Percentiles rank a stretch among this genome's conserved stretches.
These are phyloP conservation scores for Suillus clintonianus DNA, from an alignment of 768 basidiomycete species.

Conservation along the genomic window DNA sequence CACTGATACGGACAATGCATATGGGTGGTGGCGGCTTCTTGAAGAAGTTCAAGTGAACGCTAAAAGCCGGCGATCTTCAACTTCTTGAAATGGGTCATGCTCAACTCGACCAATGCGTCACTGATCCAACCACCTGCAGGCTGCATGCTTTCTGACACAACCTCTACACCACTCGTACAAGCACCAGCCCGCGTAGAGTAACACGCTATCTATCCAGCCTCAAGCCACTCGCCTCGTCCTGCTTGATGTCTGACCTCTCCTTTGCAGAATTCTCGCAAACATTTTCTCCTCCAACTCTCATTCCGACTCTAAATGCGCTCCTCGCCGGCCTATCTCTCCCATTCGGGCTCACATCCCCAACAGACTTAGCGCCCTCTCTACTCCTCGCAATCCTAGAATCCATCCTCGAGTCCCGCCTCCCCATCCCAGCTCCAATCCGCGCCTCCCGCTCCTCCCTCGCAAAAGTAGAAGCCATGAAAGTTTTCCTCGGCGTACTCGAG, in stretches of 20 bases:
- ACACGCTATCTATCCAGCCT: background rate
- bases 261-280: conserved; percentile 8
- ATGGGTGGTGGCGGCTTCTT: too few relatives aligned
- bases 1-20: too few relatives aligned
- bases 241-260: conserved; percentile 6
- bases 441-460: conserved; percentile 36
- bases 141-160: background rate
- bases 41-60: background rate
- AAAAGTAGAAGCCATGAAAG: conserved; percentile 67
- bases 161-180: background rate
- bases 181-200: background rate
- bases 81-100: background rate
- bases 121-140: background rate
- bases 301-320: conserved; percentile 45
- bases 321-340: conserved; percentile 47
- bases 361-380: conserved; percentile 71
- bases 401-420: conserved; percentile 55
- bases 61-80: background rate
- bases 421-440: conserved; percentile 38
- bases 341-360: conserved; percentile 47
- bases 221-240: background rate
- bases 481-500: conserved; percentile 75
- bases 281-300: conserved; percentile 13
- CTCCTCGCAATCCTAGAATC: conserved; percentile 71
- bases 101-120: background rate